phyloP scores from a whole-genome alignment of 1,284 basidiomycete genomes.

The Quambalaria eucalypti region DNA sequence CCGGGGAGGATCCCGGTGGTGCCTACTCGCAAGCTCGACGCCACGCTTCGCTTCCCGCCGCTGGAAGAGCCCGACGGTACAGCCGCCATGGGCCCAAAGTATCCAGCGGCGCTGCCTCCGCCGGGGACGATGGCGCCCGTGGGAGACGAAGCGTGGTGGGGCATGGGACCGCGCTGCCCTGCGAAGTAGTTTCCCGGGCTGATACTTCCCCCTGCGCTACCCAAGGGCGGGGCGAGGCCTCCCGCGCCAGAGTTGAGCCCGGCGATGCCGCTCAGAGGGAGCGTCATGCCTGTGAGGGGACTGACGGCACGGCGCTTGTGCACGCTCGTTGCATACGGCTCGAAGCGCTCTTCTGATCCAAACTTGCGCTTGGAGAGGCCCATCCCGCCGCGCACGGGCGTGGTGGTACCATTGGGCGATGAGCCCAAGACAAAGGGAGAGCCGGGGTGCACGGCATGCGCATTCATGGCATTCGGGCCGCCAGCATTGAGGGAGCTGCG shows the following conservation, averaged over 20 bases:
- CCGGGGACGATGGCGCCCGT: background rate
- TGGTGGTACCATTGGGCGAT: background rate
- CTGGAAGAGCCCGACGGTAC: no score
- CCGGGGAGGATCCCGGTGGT: no score
- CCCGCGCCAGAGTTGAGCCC: background rate
- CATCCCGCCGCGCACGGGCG: background rate
- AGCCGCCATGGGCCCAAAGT: no score
- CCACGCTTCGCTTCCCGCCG: no score
- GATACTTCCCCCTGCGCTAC: background rate
- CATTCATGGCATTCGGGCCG: background rate
- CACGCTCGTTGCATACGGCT: background rate
- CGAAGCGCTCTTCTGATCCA: background rate
- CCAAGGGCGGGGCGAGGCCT: background rate
- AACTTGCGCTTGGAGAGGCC: background rate
- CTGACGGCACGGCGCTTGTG: background rate
- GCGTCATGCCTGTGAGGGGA: background rate
- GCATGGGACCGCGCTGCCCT: background rate
- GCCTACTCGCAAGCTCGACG: no score
- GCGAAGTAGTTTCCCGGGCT: background rate
- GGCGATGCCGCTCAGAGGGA: background rate
- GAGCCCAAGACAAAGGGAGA: background rate
- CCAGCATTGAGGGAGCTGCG: background rate
- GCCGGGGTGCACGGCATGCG: background rate
- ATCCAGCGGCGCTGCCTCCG: background rate
- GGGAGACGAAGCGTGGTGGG: background rate